Evolutionary conservation across 108 stramenopile species (phyloP), one percentile per base, ranked within the genome.

Genomic region (Epithemia pelagica): DNA sequence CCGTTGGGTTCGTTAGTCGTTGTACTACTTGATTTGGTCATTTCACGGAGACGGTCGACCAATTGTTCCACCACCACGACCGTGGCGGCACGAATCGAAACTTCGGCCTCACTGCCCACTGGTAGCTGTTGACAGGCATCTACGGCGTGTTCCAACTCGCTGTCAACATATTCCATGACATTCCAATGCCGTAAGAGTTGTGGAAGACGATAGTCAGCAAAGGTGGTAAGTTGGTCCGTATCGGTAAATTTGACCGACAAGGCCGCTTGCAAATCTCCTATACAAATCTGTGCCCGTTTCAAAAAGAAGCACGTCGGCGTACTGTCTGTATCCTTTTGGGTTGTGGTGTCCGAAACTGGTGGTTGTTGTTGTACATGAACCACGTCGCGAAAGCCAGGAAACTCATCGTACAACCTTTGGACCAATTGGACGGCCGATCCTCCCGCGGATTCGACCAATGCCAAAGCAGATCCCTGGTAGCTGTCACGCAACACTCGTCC

Each of bases 161-260:
- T 15, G 15, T 46, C 37, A 5, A 46, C 37, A 46, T 46, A 46
- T 54, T 78, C 55, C 61, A 96, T 51, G n/a, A 86, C 82, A 32
- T 70, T 74, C 28, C 70, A 66, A 69, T 91, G 79, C 0, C 93
- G 87, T 22, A 96, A 73, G 21, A 96, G 65, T 68, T 96, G 96
- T 29, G 96, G 96, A 0, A 96, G 86, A 26, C 96, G 84, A 70
- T 96, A 96, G 67, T 96, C 96, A 28, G 96, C 92, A 77, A 96
- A 96, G 56, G 90, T 95, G 1, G 96, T 95, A 32, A 96, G 32
- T 28, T 74, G 68, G 18, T 77, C 67, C 66, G 74, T 72, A 61
- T 66, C 80, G 25, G 53, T 54, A 58, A 71, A 68, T 18, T 72
- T 58, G 22, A 73, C 51, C 15, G 65, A 30, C 27, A 92, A 67